Conservation (phyloP, 345 rosid genomes). For the Boechera stricta region DNA sequence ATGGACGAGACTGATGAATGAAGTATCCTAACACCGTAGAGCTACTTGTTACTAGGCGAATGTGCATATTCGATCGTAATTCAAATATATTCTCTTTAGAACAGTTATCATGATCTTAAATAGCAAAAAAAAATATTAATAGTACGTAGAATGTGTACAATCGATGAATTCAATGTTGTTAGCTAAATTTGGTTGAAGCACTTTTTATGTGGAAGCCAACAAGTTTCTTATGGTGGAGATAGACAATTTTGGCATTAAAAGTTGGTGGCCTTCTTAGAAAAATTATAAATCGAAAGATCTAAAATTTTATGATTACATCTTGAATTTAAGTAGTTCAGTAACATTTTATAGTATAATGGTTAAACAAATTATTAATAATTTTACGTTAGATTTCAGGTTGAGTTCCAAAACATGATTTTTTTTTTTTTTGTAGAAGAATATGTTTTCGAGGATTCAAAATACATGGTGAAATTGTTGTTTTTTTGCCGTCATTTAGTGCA, state of each 20-base stretch:
- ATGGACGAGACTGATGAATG: too few relatives aligned
- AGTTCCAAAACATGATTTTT: neutral
- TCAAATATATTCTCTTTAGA: neutral
- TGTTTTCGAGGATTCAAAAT: too few relatives aligned
- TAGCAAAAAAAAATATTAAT: neutral
- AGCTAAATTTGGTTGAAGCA: slow-evolving; percentile 7
- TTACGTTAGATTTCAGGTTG: neutral
- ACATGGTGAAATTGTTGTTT: too few relatives aligned
- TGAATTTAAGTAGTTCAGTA: neutral
- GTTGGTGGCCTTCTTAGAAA: neutral
- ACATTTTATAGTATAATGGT: neutral
- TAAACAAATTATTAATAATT: neutral
- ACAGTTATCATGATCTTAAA: neutral
- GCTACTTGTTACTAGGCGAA: too few relatives aligned
- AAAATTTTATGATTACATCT: neutral
- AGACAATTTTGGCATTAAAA: neutral
- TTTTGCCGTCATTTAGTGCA: too few relatives aligned
- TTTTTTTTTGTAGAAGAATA: too few relatives aligned
- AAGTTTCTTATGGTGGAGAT: neutral
- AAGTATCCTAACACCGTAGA: too few relatives aligned
- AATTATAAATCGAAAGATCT: neutral
- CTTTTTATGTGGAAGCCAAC: neutral
- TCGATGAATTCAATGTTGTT: neutral
- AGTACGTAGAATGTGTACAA: neutral
- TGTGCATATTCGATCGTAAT: neutral